These are phyloP conservation scores for Penicillium paxilli DNA, from an alignment of 495 filamentous ascomycete genomes.

Conservation along the genomic window DNA sequence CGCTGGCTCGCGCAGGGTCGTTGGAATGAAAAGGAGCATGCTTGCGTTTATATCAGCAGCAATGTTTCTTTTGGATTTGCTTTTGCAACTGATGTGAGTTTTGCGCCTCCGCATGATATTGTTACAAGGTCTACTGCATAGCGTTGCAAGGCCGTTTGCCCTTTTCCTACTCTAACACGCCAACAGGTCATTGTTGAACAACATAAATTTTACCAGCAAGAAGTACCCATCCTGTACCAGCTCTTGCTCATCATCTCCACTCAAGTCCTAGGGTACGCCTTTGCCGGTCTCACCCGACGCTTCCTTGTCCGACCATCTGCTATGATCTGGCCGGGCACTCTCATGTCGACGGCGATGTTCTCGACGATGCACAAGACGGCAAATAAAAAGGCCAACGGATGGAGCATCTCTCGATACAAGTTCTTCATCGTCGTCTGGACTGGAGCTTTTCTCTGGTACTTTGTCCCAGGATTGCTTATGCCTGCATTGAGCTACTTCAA, in stretches of 20 bases:
- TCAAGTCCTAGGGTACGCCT: slow-evolving; percentile 80
- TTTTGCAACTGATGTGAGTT: slow-evolving; percentile 57
- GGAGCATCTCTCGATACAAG: slow-evolving; percentile 75
- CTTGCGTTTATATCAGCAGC: slow-evolving; percentile 83
- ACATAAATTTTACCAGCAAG: slow-evolving; percentile 82
- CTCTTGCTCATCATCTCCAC: slow-evolving; percentile 79
- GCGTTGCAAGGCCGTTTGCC: not conserved
- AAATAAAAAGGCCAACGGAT: slow-evolving; percentile 78
- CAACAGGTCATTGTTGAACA: slow-evolving; percentile 69
- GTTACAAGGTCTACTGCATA: too few relatives aligned
- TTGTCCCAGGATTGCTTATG: slow-evolving; percentile 78
- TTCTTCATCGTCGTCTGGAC: slow-evolving; percentile 75
- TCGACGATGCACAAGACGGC: slow-evolving; percentile 79
- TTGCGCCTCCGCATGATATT: not conserved
- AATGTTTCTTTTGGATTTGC: slow-evolving; percentile 91
- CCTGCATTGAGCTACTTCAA: slow-evolving; percentile 89
- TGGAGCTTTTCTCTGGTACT: slow-evolving; percentile 69
- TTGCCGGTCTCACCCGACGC: slow-evolving; percentile 74
- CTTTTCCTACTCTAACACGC: not conserved
- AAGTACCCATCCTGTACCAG: slow-evolving; percentile 72
- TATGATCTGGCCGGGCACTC: slow-evolving; percentile 78
- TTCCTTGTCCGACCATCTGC: slow-evolving; percentile 62
- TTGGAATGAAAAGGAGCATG: slow-evolving; percentile 88
- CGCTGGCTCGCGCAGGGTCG: slow-evolving; percentile 76
- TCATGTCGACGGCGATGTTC: slow-evolving; percentile 87